Base-by-base conservation (phyloP, 345 rosid species). In the Raphanus raphanistrum region DNA sequence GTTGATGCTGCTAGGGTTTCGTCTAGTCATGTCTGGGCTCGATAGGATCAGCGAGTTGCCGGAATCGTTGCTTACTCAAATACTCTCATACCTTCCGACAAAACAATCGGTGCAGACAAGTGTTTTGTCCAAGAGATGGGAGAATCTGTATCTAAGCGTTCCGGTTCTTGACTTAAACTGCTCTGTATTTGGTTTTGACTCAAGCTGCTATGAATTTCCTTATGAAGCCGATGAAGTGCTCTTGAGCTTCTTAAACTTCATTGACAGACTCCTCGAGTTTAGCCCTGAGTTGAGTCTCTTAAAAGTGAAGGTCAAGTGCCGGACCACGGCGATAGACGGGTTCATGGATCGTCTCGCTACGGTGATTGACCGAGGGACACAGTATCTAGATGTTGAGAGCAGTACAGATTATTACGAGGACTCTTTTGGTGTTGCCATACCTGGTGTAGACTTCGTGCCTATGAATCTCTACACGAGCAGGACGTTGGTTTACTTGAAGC, bases 11-110 rank as follows among this genome's bases (percentile, higher is more conserved):
- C 15, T n/a, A 50, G 21, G 25, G 21, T 50, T 15, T 50, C 21
- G 8, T 50, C 4, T 15, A 21, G 68, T 29, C 31, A 72, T 72
- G 68, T 2, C 26, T 70, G 68, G 52, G 15, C 15, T 16, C 8
- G 68, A 72, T 61, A 41, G 59, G 17, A 60, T 72, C 63, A 76
- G 58, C 8, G 75, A 8, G 15, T 76, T 77, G 48, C 80, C 75
- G 1, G 75, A 70, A 36, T 54, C 65, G 29, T 25, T 77, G 41
- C 6, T 77, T 3, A 17, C 65, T 35, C 57, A 77, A 7, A 63
- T 77, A 61, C 74, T 77, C 66, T 70, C 38, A 6, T 2, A 70
- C 4, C 75, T 76, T 15, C 59, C 80, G 9, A 77, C 70, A 4
- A 17, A 21, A 16, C 59, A 63, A 12, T 70, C 80, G 2, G 70